Evolutionary conservation across 345 rosid genomes (phyloP), one percentile per base, ranked within the genome.

Genomic region (Cardamine occulta): DNA sequence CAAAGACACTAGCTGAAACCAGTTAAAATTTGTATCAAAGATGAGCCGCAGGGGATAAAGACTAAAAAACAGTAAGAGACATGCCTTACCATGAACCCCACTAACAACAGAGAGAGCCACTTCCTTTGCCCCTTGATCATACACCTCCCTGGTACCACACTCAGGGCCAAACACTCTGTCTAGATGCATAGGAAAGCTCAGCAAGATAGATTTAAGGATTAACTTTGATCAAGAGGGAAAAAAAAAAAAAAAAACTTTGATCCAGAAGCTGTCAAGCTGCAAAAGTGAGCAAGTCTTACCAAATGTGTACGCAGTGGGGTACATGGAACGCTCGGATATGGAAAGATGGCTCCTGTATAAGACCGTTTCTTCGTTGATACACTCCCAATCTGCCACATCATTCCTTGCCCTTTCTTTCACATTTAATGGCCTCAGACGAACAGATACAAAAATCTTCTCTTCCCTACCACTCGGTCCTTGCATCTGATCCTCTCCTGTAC

Each of bases 341-440:
- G 92, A 85, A 75, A 90, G 90, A 73, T 79, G 89, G 81, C 85
- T 90, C 79, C 85, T 83, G 85, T 83, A 89, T 67, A 92, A 69
- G 60, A 95, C 69, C 12, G 94, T 90, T 73, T 74, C 79, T 7
- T 88, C 88, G 75, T 81, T 87, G 84, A 90, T 87, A 74, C 96
- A 92, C 80, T 92, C 97, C 97, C 99, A 92, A 80, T 95, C 97
- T 1, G 85, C 86, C n/a, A 84, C 86, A 40, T 92, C 99, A 66
- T 87, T 73, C 70, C 81, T 86, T 31, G 86, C 81, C 75, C 71
- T 84, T 79, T 95, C 99, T 84, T 85, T 95, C 76, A 80, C 88
- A 83, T 75, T 95, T 84, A 92, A 75, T 67, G 97, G 99, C 84
- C 99, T 80, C 76, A 95, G 56, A 58, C 97, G 91, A 74, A 95